A percentile compares a stretch with the other conserved stretches of the same genome.
These are phyloP conservation scores for Colletotrichum nymphaeae DNA, from an alignment of 2,329 filamentous ascomycete genomes.

Conservation along the genomic window DNA sequence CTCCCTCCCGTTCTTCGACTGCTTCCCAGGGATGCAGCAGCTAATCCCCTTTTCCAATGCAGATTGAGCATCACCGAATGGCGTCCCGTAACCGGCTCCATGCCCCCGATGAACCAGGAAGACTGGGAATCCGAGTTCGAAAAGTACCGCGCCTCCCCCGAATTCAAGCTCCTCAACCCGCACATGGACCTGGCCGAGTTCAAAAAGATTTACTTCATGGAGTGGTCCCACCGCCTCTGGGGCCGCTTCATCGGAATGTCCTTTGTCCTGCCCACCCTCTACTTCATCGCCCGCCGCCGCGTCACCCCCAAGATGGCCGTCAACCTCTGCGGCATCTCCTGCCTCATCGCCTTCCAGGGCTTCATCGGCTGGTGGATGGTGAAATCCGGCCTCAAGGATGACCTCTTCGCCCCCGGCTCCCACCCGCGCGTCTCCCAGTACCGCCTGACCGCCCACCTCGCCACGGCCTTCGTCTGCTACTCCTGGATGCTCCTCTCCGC, in stretches of 20 bases:
- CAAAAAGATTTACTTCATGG: slow-evolving; percentile 99
- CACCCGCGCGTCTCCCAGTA: slow-evolving; percentile 97
- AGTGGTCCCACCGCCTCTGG: slow-evolving; percentile 97
- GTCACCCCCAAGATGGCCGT: slow-evolving; percentile 83
- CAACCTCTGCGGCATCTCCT: slow-evolving; percentile 84
- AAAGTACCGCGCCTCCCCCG: slow-evolving; percentile 92
- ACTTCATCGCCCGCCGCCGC: slow-evolving; percentile 84
- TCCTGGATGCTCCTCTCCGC: slow-evolving; percentile 94
- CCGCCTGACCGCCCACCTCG: slow-evolving; percentile 88
- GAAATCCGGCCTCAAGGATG: slow-evolving; percentile 93
- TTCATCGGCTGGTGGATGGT: slow-evolving; percentile 99
- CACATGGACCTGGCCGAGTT: slow-evolving; percentile 94
- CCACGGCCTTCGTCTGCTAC: slow-evolving; percentile 92
- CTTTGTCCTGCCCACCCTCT: slow-evolving; percentile 88
- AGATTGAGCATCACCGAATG: slow-evolving; percentile 99
- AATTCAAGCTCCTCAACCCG: slow-evolving; percentile 92
- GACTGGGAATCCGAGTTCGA: slow-evolving; percentile 95
- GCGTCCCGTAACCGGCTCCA: slow-evolving; percentile 92
- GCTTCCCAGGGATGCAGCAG: not conserved
- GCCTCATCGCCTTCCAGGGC: slow-evolving; percentile 93
- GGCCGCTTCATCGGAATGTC: slow-evolving; percentile 90
- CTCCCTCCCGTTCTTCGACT: not conserved
- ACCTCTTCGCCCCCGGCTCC: slow-evolving; percentile 90
- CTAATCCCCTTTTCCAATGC: slow-evolving; percentile 22
- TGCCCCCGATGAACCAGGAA: slow-evolving; percentile 80